These are phyloP conservation scores for Ettlia oleoabundans DNA, from an alignment of 139 green algal genomes.

Conservation along the genomic window DNA sequence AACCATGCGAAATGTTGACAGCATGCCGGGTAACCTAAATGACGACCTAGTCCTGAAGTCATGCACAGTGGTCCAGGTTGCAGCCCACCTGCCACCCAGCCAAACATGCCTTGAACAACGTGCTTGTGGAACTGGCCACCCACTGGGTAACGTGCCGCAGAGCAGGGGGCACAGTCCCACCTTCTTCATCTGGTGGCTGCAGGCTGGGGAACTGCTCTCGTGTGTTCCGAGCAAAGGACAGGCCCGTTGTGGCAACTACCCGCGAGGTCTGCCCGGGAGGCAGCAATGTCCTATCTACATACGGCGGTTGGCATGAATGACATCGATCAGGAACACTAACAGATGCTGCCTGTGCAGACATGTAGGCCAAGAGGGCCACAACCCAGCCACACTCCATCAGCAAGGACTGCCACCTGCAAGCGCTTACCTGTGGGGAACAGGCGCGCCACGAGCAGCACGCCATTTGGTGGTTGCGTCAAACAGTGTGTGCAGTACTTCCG, in stretches of 20 bases:
- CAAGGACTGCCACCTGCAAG: too few species aligned
- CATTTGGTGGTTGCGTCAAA: conserved; percentile 1
- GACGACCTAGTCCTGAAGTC: too few species aligned
- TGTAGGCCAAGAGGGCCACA: neutral
- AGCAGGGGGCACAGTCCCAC: too few species aligned
- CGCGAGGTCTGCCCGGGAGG: conserved; percentile 1
- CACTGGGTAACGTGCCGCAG: too few species aligned
- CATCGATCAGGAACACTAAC: neutral
- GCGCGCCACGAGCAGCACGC: conserved; percentile 26
- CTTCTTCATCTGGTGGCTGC: conserved; percentile 37
- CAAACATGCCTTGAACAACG: too few species aligned
- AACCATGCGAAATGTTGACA: too few species aligned
- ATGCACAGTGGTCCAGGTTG: too few species aligned
- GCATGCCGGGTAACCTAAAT: too few species aligned
- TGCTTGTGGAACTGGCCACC: too few species aligned
- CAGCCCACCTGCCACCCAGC: too few species aligned
- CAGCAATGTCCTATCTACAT: conserved; percentile 6
- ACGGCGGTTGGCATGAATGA: neutral
- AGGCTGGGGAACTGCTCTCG: conserved; percentile 26
- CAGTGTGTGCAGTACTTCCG: conserved; percentile 22
- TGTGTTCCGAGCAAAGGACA: conserved; percentile 23
- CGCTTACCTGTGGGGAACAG: neutral
- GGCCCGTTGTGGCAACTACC: conserved; percentile 17
- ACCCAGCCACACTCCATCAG: neutral
- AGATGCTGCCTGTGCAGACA: neutral